Percentiles rank a stretch among this genome's conserved stretches.
Conservation (phyloP, 805 yeast species). For the Clavispora phyllophila region DNA sequence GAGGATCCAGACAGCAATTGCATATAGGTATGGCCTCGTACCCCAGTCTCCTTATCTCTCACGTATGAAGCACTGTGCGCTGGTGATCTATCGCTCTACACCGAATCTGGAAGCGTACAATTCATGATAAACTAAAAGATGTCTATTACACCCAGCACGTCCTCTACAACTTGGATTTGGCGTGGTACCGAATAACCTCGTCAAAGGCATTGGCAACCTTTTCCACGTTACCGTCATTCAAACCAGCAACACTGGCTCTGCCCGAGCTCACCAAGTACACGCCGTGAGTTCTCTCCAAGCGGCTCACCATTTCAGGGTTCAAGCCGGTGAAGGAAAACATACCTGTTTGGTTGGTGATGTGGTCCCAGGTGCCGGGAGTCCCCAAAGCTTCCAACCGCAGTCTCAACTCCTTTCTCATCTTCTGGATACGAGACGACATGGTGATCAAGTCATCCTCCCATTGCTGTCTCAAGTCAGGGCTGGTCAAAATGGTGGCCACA, state of each 20-base stretch:
- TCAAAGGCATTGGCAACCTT: slow-evolving; percentile 79
- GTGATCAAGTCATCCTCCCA: slow-evolving; percentile 83
- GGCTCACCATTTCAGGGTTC: slow-evolving; percentile 65
- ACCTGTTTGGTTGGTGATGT: slow-evolving; percentile 85
- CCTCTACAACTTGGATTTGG: slow-evolving; percentile 14
- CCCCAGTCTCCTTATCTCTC: no score
- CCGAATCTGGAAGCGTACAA: background rate
- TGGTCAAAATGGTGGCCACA: slow-evolving; percentile 68
- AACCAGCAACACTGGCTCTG: slow-evolving; percentile 90
- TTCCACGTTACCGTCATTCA: slow-evolving; percentile 72
- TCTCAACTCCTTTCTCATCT: slow-evolving; percentile 71
- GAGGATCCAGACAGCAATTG: no score
- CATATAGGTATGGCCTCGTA: no score
- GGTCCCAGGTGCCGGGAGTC: slow-evolving; percentile 93
- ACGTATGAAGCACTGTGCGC: no score
- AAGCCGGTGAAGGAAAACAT: slow-evolving; percentile 97
- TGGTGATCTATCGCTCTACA: no score
- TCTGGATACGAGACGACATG: slow-evolving; percentile 79
- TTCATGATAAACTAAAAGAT: background rate
- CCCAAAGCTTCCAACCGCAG: slow-evolving; percentile 50
- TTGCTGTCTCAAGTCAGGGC: slow-evolving; percentile 61
- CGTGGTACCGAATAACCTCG: slow-evolving; percentile 52
- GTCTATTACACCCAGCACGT: background rate
- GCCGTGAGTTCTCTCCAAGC: slow-evolving; percentile 72
- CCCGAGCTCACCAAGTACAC: slow-evolving; percentile 80